Evolutionary conservation across 2,329 filamentous ascomycete species (phyloP), one percentile per base, ranked within the genome.

Genomic region (Madurella fahalii): DNA sequence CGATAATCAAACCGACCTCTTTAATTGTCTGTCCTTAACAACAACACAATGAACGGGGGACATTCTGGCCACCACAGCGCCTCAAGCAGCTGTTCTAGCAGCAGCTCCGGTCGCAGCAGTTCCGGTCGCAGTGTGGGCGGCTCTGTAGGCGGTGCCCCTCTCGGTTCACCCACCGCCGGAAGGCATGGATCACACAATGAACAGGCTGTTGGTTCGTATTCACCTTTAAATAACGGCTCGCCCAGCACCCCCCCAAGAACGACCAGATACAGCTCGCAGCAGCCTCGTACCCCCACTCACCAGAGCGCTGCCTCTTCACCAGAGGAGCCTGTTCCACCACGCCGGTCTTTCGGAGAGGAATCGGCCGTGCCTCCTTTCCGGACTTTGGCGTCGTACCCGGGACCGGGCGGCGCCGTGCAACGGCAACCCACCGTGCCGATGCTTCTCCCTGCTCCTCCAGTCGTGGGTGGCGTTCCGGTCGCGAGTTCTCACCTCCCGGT

Each of bases 141-240:
- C 42, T 43, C 34, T 32, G 43, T 9, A 13, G 53, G 53, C 13
- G 53, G 53, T 43, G 53, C 53, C 17, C 53, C 48, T 43, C 53
- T 53, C 9, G 48, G 45, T 40, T 20, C 40, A 7, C 16, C 16
- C 45, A 48, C 45, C 12, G 40, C 46, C 1, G 40, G 13, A 13
- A 43, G 16, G 9, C 46, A 25, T 13, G 25, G 4, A 9, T 40
- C 40, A 41, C n/a, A 13, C 16, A 18, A n/a, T 2, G 40, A 40
- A 16, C 32, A 45, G 44, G 20, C 15, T 16, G 13, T 4, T 3
- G 8, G 9, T 30, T 44, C 34, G 4, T 25, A 25, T 40, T 9
- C 31, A 20, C 9, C 20, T 20, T 17, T 12, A 11, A 20, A 31
- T 12, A 20, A 31, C 8, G 20, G 13, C 9, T 32, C 13, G 9